Percentiles rank a stretch among this genome's conserved stretches.
Evolutionary conservation across 2,329 filamentous ascomycete genomes (phyloP).

Genomic region (Hypoxylon sp.): DNA sequence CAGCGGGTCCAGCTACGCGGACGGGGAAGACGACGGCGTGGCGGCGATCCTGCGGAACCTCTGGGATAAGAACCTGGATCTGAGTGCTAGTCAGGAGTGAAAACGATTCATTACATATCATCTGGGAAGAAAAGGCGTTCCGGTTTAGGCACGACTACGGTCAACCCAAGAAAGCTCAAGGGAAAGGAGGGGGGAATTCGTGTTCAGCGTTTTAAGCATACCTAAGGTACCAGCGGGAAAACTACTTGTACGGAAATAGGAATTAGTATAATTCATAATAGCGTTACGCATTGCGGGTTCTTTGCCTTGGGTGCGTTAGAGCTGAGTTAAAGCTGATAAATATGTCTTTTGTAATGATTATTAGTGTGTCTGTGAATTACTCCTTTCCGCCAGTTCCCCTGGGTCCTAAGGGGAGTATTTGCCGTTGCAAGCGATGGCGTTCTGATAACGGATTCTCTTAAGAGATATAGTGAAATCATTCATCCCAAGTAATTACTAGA

Average conservation of each 20-base stretch:
- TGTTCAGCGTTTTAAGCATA: slow-evolving; percentile 13
- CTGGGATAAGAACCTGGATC: slow-evolving; percentile 71
- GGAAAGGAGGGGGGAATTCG: not conserved
- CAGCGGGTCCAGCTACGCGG: slow-evolving; percentile 63
- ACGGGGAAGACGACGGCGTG: slow-evolving; percentile 63
- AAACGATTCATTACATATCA: slow-evolving; percentile 49
- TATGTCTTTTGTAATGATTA: not conserved
- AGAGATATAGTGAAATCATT: not conserved
- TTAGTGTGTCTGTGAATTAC: not conserved
- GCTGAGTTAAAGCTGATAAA: not conserved
- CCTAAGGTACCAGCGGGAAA: slow-evolving; percentile 21
- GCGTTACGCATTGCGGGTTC: slow-evolving; percentile 3
- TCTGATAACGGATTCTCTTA: not conserved
- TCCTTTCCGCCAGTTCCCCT: not conserved
- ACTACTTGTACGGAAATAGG: slow-evolving; percentile 3
- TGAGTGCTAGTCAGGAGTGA: slow-evolving; percentile 67
- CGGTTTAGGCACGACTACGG: slow-evolving; percentile 17
- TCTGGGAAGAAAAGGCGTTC: slow-evolving; percentile 27
- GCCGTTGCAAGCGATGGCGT: not conserved
- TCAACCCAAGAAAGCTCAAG: not conserved
- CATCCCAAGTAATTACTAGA: not conserved
- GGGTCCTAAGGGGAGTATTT: not conserved
- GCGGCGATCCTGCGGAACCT: slow-evolving; percentile 66
- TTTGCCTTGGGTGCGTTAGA: not conserved
- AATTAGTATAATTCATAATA: slow-evolving; percentile 36